Percentiles rank a stretch among this genome's conserved stretches.
Conservation (phyloP, 805 yeast species). For the Wickerhamomyces chaumierensis region DNA sequence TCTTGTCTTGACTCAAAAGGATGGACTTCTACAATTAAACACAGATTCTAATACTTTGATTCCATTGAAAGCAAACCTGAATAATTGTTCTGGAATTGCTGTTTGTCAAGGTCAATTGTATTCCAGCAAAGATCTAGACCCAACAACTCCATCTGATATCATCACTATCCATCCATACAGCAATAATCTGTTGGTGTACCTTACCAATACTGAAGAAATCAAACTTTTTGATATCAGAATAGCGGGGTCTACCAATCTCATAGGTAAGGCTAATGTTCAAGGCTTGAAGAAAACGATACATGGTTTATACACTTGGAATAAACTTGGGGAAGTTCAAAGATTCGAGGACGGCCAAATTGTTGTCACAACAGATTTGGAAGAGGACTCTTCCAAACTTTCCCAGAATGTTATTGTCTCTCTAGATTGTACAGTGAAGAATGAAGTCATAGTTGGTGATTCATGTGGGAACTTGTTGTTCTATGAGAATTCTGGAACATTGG, state of each 20-base stretch:
- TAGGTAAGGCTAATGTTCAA: slow-evolving; percentile 4
- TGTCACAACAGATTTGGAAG: slow-evolving; percentile 10
- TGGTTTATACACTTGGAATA: slow-evolving; percentile 25
- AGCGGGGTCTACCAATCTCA: slow-evolving; percentile 13
- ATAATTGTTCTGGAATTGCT: not conserved
- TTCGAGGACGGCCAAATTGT: slow-evolving; percentile 13
- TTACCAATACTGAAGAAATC: slow-evolving; percentile 28
- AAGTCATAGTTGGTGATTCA: slow-evolving; percentile 36
- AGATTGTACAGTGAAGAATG: slow-evolving; percentile 21
- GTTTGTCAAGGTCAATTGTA: slow-evolving; percentile 1
- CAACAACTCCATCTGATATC: slow-evolving; percentile 7
- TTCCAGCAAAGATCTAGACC: not conserved
- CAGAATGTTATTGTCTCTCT: slow-evolving; percentile 31
- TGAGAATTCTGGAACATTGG: slow-evolving; percentile 8
- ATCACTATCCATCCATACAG: slow-evolving; percentile 17
- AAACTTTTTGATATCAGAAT: slow-evolving; percentile 16
- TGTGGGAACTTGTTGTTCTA: slow-evolving; percentile 28
- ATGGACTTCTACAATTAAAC: slow-evolving; percentile 16
- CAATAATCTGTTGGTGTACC: slow-evolving; percentile 19
- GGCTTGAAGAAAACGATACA: not conserved
- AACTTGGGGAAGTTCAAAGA: slow-evolving; percentile 27
- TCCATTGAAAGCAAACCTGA: slow-evolving; percentile 5
- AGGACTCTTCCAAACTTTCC: slow-evolving; percentile 21
- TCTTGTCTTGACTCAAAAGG: slow-evolving; percentile 15
- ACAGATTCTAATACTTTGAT: slow-evolving; percentile 6